Evolutionary conservation across 2,329 filamentous ascomycete genomes (phyloP), one percentile per base, ranked within the genome.

Genomic region (Penicillium fuscoglaucum): DNA sequence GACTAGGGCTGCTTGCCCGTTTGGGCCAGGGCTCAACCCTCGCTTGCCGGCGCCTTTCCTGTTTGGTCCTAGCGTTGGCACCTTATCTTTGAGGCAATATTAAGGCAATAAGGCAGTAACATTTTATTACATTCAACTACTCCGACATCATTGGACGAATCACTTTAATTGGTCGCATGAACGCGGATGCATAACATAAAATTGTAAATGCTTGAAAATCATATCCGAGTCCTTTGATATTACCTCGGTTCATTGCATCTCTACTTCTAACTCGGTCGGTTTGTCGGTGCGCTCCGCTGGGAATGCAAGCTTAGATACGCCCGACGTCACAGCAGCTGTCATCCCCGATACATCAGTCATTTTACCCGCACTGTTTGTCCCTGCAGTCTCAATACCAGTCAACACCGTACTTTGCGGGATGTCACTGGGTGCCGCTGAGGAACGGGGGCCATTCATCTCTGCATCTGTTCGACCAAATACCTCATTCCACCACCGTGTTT

Each of bases 401-500:
- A 89, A 74, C 4, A 88, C 84, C 1, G 85, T 79, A 47, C 69
- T 70, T 40, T 68, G 63, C 26, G 61, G 67, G 17, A 69, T 66
- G 17, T 72, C 71, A 31, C 61, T 68, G 17, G 82, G 81, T n/a
- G 43, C 33, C 3, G 81, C 77, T 33, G 71, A 82, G 7, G 80
- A 78, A 66, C 86, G 76, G 37, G 83, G 79, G 0, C 85, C 86
- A 68, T 99, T 99, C 93, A 99, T 98, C 72, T 99, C 95, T 54
- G 89, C 86, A 66, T 97, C 91, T 3, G 87, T 87, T 33, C 93
- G 85, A 47, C 91, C 91, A 75, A 97, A 99, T 1, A 89, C 78
- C 68, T 95, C 90, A 64, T 88, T 83, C 95, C 95, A 99, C 95
- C 95, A 99, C 60, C 91, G 84, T n/a, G 95, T 84, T 61, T 96